These are phyloP conservation scores for Phytophthora parvispora DNA, from an alignment of 352 stramenopile species.

Conservation along the genomic window DNA sequence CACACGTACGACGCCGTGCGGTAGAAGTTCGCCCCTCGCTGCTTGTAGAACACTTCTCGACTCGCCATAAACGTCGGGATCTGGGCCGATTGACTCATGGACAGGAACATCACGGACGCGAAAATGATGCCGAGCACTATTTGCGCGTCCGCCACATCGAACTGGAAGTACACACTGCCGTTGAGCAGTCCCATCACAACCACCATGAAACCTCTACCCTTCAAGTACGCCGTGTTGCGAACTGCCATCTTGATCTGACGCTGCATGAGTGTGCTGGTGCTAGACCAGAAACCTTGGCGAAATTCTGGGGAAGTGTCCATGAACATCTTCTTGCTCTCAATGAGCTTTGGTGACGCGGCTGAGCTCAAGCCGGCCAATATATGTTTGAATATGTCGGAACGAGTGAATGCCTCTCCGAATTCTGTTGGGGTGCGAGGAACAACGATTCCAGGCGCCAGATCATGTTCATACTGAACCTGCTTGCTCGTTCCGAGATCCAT, in stretches of 20 bases:
- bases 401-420: slow-evolving; percentile 25
- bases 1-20: slow-evolving; percentile 71
- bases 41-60: slow-evolving; percentile 82
- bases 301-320: slow-evolving; percentile 67
- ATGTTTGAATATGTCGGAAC: slow-evolving; percentile 8
- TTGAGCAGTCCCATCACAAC: slow-evolving; percentile 50
- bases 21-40: slow-evolving; percentile 80
- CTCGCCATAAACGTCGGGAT: slow-evolving; percentile 78
- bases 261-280: slow-evolving; percentile 30
- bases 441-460: neutral
- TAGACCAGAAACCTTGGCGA: slow-evolving; percentile 26
- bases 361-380: slow-evolving; percentile 8
- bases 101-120: slow-evolving; percentile 74
- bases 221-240: slow-evolving; percentile 46
- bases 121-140: slow-evolving; percentile 80
- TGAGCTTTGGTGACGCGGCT: slow-evolving; percentile 1
- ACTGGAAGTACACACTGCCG: slow-evolving; percentile 47
- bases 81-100: slow-evolving; percentile 67
- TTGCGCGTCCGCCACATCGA: slow-evolving; percentile 34
- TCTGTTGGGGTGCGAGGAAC: slow-evolving; percentile 15
- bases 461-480: slow-evolving; percentile 33
- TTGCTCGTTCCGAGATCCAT: slow-evolving; percentile 46
- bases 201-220: slow-evolving; percentile 34
- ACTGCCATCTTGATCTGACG: slow-evolving; percentile 66
- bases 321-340: slow-evolving; percentile 61